phyloP scores from a whole-genome alignment of 805 yeast species.

The Sugiyamaella qingdaonensis region DNA sequence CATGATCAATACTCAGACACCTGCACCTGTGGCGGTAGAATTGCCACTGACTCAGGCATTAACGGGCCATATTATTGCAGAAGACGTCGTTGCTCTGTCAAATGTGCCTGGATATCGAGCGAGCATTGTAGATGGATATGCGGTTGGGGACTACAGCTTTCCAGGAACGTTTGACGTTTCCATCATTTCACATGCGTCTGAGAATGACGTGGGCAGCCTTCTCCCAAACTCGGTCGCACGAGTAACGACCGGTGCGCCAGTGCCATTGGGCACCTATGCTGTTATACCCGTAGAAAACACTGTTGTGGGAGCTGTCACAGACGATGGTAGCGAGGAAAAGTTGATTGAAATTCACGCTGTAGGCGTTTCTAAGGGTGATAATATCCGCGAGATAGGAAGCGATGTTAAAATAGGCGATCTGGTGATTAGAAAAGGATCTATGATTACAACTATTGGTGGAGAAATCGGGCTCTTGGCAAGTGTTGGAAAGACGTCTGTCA shows the following conservation, averaged over 20 bases:
- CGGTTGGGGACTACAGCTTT: conserved; percentile 44
- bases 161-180: conserved; percentile 43
- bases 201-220: conserved; percentile 17
- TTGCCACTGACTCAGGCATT: conserved; percentile 32
- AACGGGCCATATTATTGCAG: conserved; percentile 41
- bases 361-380: conserved; percentile 40
- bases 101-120: conserved; percentile 50
- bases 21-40: conserved; percentile 26
- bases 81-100: conserved; percentile 38
- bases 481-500: conserved; percentile 39
- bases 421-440: conserved; percentile 36
- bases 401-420: conserved; percentile 41
- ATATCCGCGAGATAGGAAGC: conserved; percentile 46
- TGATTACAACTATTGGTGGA: conserved; percentile 43
- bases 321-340: conserved; percentile 42
- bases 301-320: conserved; percentile 30
- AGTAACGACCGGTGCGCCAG: conserved; percentile 55
- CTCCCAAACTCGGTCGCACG: conserved; percentile 40
- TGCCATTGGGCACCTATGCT: conserved; percentile 51
- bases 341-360: conserved; percentile 39
- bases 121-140: conserved; percentile 55
- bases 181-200: conserved; percentile 41
- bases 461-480: conserved; percentile 48
- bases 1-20: conserved; percentile 35
- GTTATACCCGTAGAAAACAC: conserved; percentile 56